These are phyloP conservation scores for Erodium texanum DNA, from an alignment of 441 rosid species.

Conservation along the genomic window DNA sequence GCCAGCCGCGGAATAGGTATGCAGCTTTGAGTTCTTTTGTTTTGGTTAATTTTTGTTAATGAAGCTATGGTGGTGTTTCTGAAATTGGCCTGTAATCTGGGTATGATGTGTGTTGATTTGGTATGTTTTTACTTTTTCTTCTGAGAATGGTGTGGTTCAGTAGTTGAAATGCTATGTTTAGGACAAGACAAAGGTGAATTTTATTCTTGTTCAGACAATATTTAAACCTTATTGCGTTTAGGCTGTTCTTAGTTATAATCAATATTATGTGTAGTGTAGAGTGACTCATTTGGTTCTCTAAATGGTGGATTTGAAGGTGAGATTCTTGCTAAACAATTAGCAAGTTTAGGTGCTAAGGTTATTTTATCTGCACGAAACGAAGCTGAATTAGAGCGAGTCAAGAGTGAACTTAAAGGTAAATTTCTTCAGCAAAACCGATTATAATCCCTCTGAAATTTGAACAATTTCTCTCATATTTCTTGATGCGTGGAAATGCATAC, in stretches of 20 bases:
- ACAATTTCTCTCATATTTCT: background rate
- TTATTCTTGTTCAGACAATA: background rate
- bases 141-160: background rate
- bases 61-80: background rate
- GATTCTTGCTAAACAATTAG: constrained; percentile 72
- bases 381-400: constrained; percentile 64
- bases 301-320: constrained; percentile 42
- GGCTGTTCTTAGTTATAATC: background rate
- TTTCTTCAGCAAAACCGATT: constrained; percentile 10
- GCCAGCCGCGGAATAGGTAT: constrained; percentile 92
- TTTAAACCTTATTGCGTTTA: background rate
- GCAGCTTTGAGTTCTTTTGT: background rate
- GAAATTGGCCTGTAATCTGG: background rate
- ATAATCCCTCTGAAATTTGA: background rate
- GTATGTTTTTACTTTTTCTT: background rate
- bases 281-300: constrained; percentile 5
- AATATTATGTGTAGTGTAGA: background rate
- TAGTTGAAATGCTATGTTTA: background rate
- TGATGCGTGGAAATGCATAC: constrained; percentile 11
- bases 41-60: constrained; percentile 3
- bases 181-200: background rate
- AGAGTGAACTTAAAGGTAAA: constrained; percentile 54
- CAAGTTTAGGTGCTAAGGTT: constrained; percentile 76
- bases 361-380: constrained; percentile 76
- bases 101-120: background rate